Conservation (phyloP, 1,284 basidiomycete species). For the Rhodotorula mucilaginosa region DNA sequence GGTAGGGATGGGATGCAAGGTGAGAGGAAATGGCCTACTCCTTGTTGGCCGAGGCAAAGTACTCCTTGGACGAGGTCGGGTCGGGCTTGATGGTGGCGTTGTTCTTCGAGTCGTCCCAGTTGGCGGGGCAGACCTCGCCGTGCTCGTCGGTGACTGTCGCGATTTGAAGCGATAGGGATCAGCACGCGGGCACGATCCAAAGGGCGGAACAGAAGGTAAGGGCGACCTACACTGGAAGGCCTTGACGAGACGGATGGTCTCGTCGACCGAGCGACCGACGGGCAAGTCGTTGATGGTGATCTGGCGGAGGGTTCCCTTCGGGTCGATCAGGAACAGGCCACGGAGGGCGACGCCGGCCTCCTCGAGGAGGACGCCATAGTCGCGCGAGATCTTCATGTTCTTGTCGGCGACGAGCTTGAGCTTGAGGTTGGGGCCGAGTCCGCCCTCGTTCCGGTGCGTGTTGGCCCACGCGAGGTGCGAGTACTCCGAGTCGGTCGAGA, state of each 20-base stretch:
- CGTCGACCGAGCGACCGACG: conserved; percentile 84
- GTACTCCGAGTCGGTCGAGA: conserved; percentile 82
- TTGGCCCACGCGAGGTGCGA: conserved; percentile 83
- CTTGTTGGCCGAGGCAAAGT: conserved; percentile 12
- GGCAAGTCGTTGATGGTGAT: conserved; percentile 85
- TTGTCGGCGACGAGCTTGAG: conserved; percentile 67
- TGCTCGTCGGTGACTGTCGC: conserved; percentile 62
- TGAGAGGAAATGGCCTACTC: too few species aligned
- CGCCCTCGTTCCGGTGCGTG: conserved; percentile 64
- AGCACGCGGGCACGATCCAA: too few species aligned
- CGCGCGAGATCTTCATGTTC: conserved; percentile 54
- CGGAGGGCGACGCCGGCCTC: conserved; percentile 80
- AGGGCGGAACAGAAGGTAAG: too few species aligned
- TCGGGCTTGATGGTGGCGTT: conserved; percentile 15
- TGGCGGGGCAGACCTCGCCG: conserved; percentile 78
- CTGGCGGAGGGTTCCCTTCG: conserved; percentile 75
- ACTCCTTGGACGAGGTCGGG: conserved; percentile 11
- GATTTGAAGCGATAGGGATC: too few species aligned
- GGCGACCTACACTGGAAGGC: conserved; percentile 69
- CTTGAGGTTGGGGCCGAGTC: conserved; percentile 79
- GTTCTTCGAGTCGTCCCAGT: conserved; percentile 62
- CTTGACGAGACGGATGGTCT: conserved; percentile 81
- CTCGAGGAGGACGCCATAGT: conserved; percentile 81
- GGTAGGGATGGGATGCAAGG: background rate
- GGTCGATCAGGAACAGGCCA: conserved; percentile 85